Evolutionary conservation across 2,329 filamentous ascomycete genomes (phyloP).

Genomic region (Aotearoamyces nothofagi): DNA sequence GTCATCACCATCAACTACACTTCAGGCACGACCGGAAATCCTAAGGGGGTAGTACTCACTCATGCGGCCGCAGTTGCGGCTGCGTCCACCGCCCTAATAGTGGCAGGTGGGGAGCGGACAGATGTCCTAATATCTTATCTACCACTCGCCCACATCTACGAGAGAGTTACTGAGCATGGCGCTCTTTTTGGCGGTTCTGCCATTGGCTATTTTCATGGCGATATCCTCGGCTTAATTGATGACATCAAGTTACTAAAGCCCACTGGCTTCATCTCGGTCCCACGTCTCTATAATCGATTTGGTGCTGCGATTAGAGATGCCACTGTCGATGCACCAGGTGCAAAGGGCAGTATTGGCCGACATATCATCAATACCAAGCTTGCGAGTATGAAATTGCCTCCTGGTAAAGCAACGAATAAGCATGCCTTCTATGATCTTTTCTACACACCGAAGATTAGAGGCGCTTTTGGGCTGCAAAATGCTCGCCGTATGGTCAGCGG

Average conservation of each 20-base stretch:
- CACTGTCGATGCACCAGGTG: conserved; percentile 63
- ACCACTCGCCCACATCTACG: conserved; percentile 87
- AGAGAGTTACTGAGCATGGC: conserved; percentile 67
- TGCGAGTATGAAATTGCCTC: conserved; percentile 57
- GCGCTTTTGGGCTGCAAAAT: conserved; percentile 69
- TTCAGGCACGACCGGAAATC: conserved; percentile 68
- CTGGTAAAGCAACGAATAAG: conserved; percentile 60
- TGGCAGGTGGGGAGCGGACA: conserved; percentile 28
- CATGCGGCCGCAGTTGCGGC: conserved; percentile 71
- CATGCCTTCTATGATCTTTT: conserved; percentile 73
- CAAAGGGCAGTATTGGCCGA: conserved; percentile 69
- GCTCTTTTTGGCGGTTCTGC: conserved; percentile 55
- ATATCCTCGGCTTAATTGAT: conserved; percentile 73
- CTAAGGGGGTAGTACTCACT: conserved; percentile 72
- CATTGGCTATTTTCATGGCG: conserved; percentile 89
- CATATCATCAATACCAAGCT: conserved; percentile 70
- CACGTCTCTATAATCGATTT: conserved; percentile 83
- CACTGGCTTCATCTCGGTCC: conserved; percentile 74
- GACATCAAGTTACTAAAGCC: conserved; percentile 81
- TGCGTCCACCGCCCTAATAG: conserved; percentile 42
- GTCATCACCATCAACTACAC: conserved; percentile 86
- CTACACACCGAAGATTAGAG: conserved; percentile 76
- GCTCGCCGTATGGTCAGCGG: conserved; percentile 66
- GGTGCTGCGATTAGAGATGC: conserved; percentile 66
- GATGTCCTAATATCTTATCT: conserved; percentile 75